phyloP scores from a whole-genome alignment of 352 stramenopile species.

The Phytophthora idaei region DNA sequence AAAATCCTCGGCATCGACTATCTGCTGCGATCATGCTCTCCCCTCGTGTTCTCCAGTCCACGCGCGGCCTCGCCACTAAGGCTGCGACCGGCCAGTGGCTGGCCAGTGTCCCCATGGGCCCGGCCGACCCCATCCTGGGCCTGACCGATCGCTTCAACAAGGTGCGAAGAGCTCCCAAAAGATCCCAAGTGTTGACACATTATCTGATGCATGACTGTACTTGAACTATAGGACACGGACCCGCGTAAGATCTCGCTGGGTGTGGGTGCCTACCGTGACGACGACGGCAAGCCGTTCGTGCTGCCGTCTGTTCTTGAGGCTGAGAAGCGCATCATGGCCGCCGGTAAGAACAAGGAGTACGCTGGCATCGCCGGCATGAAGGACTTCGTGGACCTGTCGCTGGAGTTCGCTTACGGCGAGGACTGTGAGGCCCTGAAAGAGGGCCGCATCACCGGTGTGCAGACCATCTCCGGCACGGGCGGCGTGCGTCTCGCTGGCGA shows the following conservation, averaged over 20 bases:
- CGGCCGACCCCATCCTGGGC: slow-evolving; percentile 96
- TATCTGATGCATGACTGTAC: not conserved
- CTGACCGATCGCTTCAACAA: slow-evolving; percentile 94
- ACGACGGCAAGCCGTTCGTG: slow-evolving; percentile 95
- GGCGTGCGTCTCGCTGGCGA: slow-evolving; percentile 96
- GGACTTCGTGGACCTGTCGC: slow-evolving; percentile 95
- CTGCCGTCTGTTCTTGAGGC: slow-evolving; percentile 97
- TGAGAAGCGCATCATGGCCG: slow-evolving; percentile 94
- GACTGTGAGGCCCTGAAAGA: slow-evolving; percentile 91
- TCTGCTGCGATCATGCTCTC: slow-evolving; percentile 36
- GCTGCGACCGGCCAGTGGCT: slow-evolving; percentile 66
- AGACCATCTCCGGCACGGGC: slow-evolving; percentile 98
- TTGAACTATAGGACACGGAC: slow-evolving; percentile 81
- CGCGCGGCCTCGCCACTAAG: slow-evolving; percentile 53
- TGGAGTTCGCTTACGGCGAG: slow-evolving; percentile 97
- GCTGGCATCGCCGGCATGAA: slow-evolving; percentile 96
- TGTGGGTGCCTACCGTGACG: slow-evolving; percentile 98
- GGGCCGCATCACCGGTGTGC: slow-evolving; percentile 93
- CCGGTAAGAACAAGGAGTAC: slow-evolving; percentile 98
- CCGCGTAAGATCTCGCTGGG: slow-evolving; percentile 96
- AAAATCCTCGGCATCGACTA: slow-evolving; percentile 30
- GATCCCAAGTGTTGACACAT: slow-evolving; percentile 6
- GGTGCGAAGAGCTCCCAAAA: slow-evolving; percentile 34
- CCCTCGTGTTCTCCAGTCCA: slow-evolving; percentile 34
- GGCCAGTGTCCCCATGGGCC: slow-evolving; percentile 92